These are phyloP conservation scores for Trypanosoma theileri DNA, from an alignment of 208 protist species.

Conservation along the genomic window DNA sequence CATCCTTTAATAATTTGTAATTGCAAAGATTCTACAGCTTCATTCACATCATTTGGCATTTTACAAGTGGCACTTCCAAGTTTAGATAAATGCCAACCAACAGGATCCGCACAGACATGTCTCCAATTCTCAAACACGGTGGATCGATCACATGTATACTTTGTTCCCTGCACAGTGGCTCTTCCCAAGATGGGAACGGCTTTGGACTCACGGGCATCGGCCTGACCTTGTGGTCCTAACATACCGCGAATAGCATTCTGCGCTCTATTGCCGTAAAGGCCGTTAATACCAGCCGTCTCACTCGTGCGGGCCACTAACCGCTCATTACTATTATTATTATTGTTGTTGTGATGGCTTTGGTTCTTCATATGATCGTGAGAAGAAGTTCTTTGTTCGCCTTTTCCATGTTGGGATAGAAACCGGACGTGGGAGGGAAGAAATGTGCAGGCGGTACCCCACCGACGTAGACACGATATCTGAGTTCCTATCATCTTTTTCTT, in stretches of 20 bases:
- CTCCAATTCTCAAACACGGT: slow-evolving; percentile 87
- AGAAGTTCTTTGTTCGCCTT: not conserved
- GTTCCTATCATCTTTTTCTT: not conserved
- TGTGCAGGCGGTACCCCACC: not conserved
- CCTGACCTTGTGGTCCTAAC: slow-evolving; percentile 76
- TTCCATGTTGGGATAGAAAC: not conserved
- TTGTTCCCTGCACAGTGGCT: slow-evolving; percentile 68
- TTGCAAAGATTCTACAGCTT: slow-evolving; percentile 85
- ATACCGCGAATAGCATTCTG: slow-evolving; percentile 81
- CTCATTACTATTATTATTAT: slow-evolving; percentile 11
- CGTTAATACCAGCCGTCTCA: slow-evolving; percentile 71
- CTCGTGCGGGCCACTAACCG: slow-evolving; percentile 26
- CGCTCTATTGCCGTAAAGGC: slow-evolving; percentile 75
- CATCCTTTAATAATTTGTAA: slow-evolving; percentile 89
- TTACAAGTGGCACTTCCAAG: slow-evolving; percentile 83
- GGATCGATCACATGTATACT: slow-evolving; percentile 77
- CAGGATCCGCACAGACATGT: slow-evolving; percentile 63
- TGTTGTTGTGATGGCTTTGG: not conserved
- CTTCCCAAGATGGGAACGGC: slow-evolving; percentile 79
- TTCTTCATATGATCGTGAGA: too few relatives aligned
- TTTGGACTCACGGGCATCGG: slow-evolving; percentile 74
- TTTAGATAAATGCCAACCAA: slow-evolving; percentile 83
- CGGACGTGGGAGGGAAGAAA: slow-evolving; percentile 3
- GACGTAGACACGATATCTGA: not conserved
- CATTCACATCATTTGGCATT: slow-evolving; percentile 79